A percentile compares a stretch with the other conserved stretches of the same genome.
Evolutionary conservation across 805 yeast species (phyloP).

Genomic region (Monosporozyma yasuniensis): DNA sequence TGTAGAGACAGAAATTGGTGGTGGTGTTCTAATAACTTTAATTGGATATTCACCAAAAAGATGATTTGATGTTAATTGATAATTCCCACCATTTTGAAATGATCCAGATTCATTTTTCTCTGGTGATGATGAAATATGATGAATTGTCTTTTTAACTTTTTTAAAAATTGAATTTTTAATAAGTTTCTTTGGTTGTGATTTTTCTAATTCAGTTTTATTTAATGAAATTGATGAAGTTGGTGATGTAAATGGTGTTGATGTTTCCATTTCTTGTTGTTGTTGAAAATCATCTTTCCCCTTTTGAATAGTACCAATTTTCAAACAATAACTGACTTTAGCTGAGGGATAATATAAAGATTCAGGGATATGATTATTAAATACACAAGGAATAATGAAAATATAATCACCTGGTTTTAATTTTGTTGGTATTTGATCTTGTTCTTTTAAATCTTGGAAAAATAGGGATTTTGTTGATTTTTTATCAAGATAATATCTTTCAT

Average conservation of each 20-base stretch:
- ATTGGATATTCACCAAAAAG: slow-evolving; percentile 28
- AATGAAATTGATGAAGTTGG: not conserved
- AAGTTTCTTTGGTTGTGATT: slow-evolving; percentile 6
- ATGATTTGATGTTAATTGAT: slow-evolving; percentile 5
- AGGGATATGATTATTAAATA: slow-evolving; percentile 51
- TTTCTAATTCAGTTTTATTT: slow-evolving; percentile 10
- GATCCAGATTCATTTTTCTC: not conserved
- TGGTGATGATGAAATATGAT: slow-evolving; percentile 6
- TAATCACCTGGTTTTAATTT: slow-evolving; percentile 54
- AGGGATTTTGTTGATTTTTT: slow-evolving; percentile 2
- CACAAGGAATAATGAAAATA: slow-evolving; percentile 53
- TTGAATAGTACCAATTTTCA: slow-evolving; percentile 15
- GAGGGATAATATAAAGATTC: slow-evolving; percentile 39
- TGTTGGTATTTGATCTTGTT: not conserved
- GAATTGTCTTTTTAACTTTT: slow-evolving; percentile 22
- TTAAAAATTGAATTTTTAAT: slow-evolving; percentile 14
- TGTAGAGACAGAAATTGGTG: slow-evolving; percentile 32
- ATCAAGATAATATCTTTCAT: slow-evolving; percentile 9
- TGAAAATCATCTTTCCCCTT: not conserved
- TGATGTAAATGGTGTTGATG: slow-evolving; percentile 1
- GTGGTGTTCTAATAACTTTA: slow-evolving; percentile 36
- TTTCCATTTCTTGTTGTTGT: not conserved
- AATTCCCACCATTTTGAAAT: too few relatives aligned
- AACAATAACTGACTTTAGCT: slow-evolving; percentile 21
- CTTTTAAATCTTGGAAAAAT: slow-evolving; percentile 1